Evolutionary conservation across 352 stramenopile genomes (phyloP).

Genomic region (Phytophthora colocasiae): DNA sequence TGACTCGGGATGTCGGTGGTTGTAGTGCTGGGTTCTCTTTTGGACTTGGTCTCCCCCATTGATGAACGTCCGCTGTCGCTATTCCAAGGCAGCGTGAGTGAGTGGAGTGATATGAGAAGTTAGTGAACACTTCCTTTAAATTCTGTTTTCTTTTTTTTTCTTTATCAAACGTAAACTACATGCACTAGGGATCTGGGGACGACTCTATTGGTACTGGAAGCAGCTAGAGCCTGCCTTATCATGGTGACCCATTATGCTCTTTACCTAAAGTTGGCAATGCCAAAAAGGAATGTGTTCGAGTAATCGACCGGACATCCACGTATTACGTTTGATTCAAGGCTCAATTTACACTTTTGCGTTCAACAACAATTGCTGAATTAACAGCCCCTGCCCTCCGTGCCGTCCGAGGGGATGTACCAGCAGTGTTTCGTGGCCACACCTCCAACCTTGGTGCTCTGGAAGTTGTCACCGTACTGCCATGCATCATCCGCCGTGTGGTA

Average conservation of each 20-base stretch:
- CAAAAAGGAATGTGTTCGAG: neutral
- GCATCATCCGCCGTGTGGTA: conserved; percentile 13
- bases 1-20: no score
- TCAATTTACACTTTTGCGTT: neutral
- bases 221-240: no score
- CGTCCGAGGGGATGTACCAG: conserved; percentile 20
- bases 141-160: neutral
- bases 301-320: neutral
- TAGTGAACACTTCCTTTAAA: neutral
- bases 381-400: neutral
- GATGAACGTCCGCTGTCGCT: no score
- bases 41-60: no score
- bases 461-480: conserved; percentile 13
- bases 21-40: no score
- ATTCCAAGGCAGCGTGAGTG: no score
- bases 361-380: conserved; percentile 1
- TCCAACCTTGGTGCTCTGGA: conserved; percentile 7
- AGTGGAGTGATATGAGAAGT: conserved; percentile 6
- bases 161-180: no score
- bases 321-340: neutral
- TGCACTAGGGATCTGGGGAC: no score
- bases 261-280: no score
- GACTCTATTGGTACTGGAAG: no score
- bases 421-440: conserved; percentile 17
- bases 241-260: no score